Evolutionary conservation across 1,139 yeast species (phyloP), one percentile per base, ranked within the genome.

Genomic region (Casaregolazyma lundiana): DNA sequence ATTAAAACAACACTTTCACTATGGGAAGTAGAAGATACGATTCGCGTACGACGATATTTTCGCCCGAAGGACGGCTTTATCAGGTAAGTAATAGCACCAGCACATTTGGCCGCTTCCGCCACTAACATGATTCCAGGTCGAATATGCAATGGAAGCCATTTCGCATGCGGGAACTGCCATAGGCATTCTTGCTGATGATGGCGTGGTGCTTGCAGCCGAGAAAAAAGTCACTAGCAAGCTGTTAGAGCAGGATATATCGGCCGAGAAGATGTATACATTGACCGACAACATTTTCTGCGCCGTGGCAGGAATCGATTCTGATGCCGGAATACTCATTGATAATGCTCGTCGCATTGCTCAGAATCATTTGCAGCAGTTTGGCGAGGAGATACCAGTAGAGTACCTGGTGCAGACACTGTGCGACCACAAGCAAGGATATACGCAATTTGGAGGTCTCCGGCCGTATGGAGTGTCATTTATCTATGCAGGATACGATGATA

Each of bases 281-380:
- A 87, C 84, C 67, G 90, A 80, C 66, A 81, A 84, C 60, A 38
- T 43, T n/a, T 76, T 90, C 44, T 88, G 95, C 59, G 96, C 97
- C 0, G 99, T 94, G 30, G 98, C 99, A 1, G 99, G 99, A 43
- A 84, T 92, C 81, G 94, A 94, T 40, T 94, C 97, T 1, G 99
- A 94, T 68, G 98, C 98, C 1, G 84, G 89, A 38, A 90, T 92
- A 50, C 76, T 94, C 57, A 86, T 94, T 57, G 85, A 88, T 65
- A 80, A 81, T 58, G 95, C 96, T n/a, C 76, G 98, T 57, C 77
- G 80, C 35, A 73, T 75, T 53, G 96, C 97, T 3, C 98, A 94
- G 68, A 77, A 76, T 57, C 85, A 92, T 66, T 72, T 90, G 60
- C 81, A 85, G 65, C 78, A 86, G 18, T 94, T 88, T 68, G 85